Evolutionary conservation across 805 yeast species (phyloP), one percentile per base, ranked within the genome.

Genomic region (Kluyveromyces siamensis): DNA sequence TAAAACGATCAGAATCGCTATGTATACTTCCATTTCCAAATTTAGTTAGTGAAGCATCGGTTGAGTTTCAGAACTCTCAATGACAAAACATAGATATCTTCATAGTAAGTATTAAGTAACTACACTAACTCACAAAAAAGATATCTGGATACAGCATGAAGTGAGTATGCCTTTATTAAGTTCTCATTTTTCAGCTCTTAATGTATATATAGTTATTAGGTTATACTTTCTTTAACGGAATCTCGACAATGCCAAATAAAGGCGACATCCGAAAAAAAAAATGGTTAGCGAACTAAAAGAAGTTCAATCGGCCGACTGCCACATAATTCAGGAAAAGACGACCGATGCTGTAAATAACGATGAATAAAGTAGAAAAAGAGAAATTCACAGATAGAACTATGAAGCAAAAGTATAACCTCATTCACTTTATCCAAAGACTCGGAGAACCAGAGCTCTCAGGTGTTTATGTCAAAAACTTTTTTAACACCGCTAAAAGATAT

Each of bases 381-480:
- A 58, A 48, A 40, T 65, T 58, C 40, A 52, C 53, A 41, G 62
- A 60, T 36, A 50, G 51, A 16, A 62, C 60, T 35, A 40, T 65
- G 9, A 41, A 48, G 16, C 58, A 62, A 16, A 61, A 65, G 37
- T 65, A 63, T 47, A 58, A 63, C 41, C 41, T 63, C 19, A 37
- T 62, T 6, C 69, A 65, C 48, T 36, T 52, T 18, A 16, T 58
- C 16, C 61, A 66, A 14, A 40, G 55, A 6, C 18, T 60, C 7
- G 55, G 52, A 1, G 48, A 49, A 9, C 55, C 60, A 11, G 58
- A 52, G 27, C 25, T 65, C 8, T 55, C 67, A 1, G 68, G 67
- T 3, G 40, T 61, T 2, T 67, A 67, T 40, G 49, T 65, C 18
- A 58, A 55, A 37, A 62, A 58, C 42, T 62, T 69, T 40, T 54